Conservation (phyloP, 345 rosid species). For the Ceriops zippeliana region DNA sequence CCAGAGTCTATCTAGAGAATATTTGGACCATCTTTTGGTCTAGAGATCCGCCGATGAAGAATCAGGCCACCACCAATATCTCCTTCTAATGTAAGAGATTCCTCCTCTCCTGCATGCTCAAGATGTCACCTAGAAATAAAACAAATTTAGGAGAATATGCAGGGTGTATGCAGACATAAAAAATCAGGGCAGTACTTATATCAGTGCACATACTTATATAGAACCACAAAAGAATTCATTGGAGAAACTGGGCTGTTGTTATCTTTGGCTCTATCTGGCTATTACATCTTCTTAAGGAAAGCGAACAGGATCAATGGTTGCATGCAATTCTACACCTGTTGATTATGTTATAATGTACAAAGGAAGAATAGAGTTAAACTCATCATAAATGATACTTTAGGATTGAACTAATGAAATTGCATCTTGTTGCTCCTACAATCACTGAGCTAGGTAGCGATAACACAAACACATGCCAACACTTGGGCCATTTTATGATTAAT, state of each 20-base stretch:
- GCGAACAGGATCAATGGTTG: too few species aligned
- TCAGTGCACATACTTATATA: neutral
- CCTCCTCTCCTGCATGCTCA: conserved; percentile 76
- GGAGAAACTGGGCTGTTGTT: neutral
- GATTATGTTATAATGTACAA: too few species aligned
- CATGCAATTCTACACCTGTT: too few species aligned
- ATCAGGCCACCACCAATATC: conserved; percentile 78
- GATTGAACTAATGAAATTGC: too few species aligned
- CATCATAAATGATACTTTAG: too few species aligned
- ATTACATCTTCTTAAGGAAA: neutral
- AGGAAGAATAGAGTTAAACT: too few species aligned
- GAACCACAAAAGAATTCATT: neutral
- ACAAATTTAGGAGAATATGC: neutral
- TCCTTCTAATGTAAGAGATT: conserved; percentile 52
- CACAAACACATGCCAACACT: too few species aligned
- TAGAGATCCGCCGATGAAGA: conserved; percentile 49
- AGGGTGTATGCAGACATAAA: neutral
- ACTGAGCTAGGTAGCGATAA: too few species aligned
- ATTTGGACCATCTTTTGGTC: conserved; percentile 43
- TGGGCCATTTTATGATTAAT: too few species aligned
- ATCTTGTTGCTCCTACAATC: too few species aligned
- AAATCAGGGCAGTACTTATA: neutral
- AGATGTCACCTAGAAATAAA: conserved; percentile 56
- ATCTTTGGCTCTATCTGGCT: neutral
- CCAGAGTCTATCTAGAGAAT: conserved; percentile 55